Base-by-base conservation (phyloP, 257 asterid species). In the Solanum chilense region DNA sequence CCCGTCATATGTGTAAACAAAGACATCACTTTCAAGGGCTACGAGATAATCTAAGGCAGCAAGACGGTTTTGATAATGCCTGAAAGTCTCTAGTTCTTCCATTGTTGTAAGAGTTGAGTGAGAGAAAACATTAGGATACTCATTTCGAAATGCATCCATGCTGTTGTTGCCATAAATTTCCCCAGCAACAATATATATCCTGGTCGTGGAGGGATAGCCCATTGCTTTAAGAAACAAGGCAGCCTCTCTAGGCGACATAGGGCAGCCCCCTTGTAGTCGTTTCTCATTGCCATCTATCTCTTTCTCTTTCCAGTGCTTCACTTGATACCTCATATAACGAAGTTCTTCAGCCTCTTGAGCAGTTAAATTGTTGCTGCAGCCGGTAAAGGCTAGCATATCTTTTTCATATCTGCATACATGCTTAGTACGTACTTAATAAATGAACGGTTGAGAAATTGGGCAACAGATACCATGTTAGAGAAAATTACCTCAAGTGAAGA, bases 301-400 rank as follows among this genome's bases (percentile, higher is more conserved):
- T 66, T 92, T 93, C 86, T 92, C 95, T 52, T 93, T 94, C 96
- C 96, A 94, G 77, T 92, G 95, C 87, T 90, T 87, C 18, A 92
- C 94, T 3, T 52, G 83, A 88, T 92, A 82, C 80, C 98, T 89
- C 98, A 94, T 91, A 21, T 9, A 29, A 20, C 88, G 93, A 39
- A 94, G 94, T 78, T 92, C 96, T 89, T 90, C 87, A 3, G 92
- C 92, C 88, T 94, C 95, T 9, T 18, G 66, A 8, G 85, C 49
- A 7, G 89, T 93, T 77, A 94, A 86, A 77, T 90, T 90, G 70
- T 92, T 92, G 92, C 94, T 94, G 90, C 98, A 94, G 58, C 96
- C 98, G 0, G 98, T 94, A 91, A 94, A 94, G 9, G 98, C 96
- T 20, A 94, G 91, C 98, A 94, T 93, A 60, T 94, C 98, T 86